Evolutionary conservation across 495 filamentous ascomycete genomes (phyloP).

Genomic region (Aspergillus campestris): DNA sequence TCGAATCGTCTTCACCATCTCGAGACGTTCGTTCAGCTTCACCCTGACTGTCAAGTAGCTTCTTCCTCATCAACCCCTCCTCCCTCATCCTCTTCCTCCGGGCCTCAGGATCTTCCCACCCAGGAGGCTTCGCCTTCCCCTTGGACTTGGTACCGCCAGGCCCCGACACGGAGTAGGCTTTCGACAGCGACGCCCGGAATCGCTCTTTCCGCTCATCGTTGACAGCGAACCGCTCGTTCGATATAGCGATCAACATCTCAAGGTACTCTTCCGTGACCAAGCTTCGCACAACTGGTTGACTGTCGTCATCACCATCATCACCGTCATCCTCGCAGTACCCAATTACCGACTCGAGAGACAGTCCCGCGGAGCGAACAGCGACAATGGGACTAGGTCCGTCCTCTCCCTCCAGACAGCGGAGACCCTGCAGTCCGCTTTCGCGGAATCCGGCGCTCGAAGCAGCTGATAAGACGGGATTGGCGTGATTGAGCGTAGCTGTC

Average conservation of each 20-base stretch:
- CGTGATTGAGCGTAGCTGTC: slow-evolving; percentile 60
- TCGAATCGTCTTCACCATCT: neutral
- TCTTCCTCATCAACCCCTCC: slow-evolving; percentile 48
- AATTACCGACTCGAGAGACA: slow-evolving; percentile 71
- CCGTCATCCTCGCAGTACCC: slow-evolving; percentile 42
- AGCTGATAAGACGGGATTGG: slow-evolving; percentile 61
- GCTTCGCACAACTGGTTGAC: slow-evolving; percentile 26
- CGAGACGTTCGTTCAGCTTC: slow-evolving; percentile 6
- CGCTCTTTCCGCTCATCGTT: slow-evolving; percentile 63
- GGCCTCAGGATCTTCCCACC: slow-evolving; percentile 50
- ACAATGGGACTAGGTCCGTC: slow-evolving; percentile 57
- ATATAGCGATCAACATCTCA: slow-evolving; percentile 52
- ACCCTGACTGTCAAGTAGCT: slow-evolving; percentile 14
- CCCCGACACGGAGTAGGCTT: slow-evolving; percentile 10
- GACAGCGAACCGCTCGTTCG: slow-evolving; percentile 67
- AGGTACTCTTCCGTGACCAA: slow-evolving; percentile 53
- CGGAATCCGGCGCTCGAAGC: slow-evolving; percentile 78
- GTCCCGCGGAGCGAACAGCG: slow-evolving; percentile 69
- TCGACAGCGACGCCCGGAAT: slow-evolving; percentile 34
- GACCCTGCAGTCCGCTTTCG: slow-evolving; percentile 64
- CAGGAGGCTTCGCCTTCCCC: slow-evolving; percentile 14
- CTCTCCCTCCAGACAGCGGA: slow-evolving; percentile 29
- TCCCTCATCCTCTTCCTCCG: slow-evolving; percentile 52
- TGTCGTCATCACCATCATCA: slow-evolving; percentile 24
- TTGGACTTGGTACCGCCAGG: slow-evolving; percentile 11